phyloP scores from a whole-genome alignment of 148 eudicot species.

The Rhododendron ferrugineum region DNA sequence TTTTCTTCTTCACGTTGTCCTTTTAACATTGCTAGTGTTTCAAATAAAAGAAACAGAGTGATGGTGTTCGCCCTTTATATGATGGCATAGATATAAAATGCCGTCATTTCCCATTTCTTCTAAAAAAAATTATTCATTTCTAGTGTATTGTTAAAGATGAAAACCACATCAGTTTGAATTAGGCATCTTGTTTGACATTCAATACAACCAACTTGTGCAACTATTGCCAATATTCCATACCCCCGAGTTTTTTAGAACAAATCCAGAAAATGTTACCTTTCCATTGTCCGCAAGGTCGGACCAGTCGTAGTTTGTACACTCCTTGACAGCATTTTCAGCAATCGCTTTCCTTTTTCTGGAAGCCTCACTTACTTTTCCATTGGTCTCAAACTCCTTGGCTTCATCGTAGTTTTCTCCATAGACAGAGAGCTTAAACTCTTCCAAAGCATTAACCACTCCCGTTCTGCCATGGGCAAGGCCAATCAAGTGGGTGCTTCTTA shows the following conservation, averaged over 20 bases:
- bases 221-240: background rate
- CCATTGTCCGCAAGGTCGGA: constrained; percentile 81
- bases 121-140: background rate
- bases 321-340: constrained; percentile 56
- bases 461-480: constrained; percentile 42
- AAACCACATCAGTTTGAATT: background rate
- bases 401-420: constrained; percentile 67
- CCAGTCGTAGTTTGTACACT: constrained; percentile 70
- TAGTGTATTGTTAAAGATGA: background rate
- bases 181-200: background rate
- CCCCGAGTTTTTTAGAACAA: background rate
- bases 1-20: background rate
- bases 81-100: background rate
- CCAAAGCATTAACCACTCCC: constrained; percentile 65
- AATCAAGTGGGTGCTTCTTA: background rate
- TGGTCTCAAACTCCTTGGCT: constrained; percentile 13
- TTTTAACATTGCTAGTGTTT: background rate
- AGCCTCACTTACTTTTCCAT: constrained; percentile 36
- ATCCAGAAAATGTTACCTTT: constrained; percentile 41
- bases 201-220: background rate
- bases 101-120: background rate
- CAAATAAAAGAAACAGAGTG: background rate
- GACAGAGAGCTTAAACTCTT: constrained; percentile 75
- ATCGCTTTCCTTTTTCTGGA: constrained; percentile 71
- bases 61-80: background rate